Evolutionary conservation across 495 filamentous ascomycete genomes (phyloP), one percentile per base, ranked within the genome.

Genomic region (Achaetomiella virescens): DNA sequence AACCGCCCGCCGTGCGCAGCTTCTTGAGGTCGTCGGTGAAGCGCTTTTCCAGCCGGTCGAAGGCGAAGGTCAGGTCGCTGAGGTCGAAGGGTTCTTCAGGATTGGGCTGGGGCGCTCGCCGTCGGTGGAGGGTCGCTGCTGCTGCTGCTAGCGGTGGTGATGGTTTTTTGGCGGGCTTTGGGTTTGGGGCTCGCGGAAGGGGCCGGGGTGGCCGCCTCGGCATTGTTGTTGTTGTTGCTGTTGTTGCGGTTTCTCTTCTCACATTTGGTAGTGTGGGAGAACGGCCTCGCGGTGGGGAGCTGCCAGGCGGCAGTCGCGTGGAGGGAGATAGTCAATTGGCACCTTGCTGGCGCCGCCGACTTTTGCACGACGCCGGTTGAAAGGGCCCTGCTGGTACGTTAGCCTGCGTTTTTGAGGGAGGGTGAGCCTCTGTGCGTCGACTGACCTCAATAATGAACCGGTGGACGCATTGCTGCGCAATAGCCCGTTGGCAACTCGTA

Each of bases 1-100:
- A 90, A 83, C 17, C 86, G 75, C 1, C 85, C 85, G 25, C 87
- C 70, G 44, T 21, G 3, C 63, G 63, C 18, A 91, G 73, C 63
- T 84, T 83, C 35, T 81, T 79, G 8, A 93, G 77, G n/a, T 83
- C 77, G 57, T 81, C 78, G 37, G 75, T 77, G 51, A 86, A 75
- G 55, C 76, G 77, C 60, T 78, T 74, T 36, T 85, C 72, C 25
- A 79, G 74, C 42, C 73, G 71, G 22, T 73, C 66, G 56, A 91
- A 83, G n/a, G 78, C 77, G 27, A 74, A 64, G 35, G 84, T 73
- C 11, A 95, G 73, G 58, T 78, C 71, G 7, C 80, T 76, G 57
- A 93, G 80, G 71, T 91, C 84, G 65, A 79, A 83, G 6, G 87
- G 86, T 61, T 91, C 81, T 1, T 75, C 72, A 0, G 66, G 53